phyloP scores from a whole-genome alignment of 768 basidiomycete species.

The Sarcomyxa edulis region DNA sequence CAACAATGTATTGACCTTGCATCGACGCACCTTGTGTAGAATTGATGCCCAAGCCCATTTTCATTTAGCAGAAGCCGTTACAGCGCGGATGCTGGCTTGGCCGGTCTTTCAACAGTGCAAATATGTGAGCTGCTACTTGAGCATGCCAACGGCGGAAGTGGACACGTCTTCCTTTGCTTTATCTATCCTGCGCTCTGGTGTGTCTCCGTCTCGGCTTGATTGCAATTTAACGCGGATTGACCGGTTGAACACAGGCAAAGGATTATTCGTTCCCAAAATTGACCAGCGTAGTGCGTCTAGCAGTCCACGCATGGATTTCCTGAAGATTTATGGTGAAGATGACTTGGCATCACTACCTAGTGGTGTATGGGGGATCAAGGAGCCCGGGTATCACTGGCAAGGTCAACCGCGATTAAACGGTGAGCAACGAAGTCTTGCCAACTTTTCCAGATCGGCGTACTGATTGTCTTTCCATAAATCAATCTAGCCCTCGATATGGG shows the following conservation, averaged over 20 bases:
- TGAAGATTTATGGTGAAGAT: conserved; percentile 51
- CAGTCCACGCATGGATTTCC: conserved; percentile 56
- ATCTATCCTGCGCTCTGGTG: conserved; percentile 52
- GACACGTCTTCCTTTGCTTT: conserved; percentile 50
- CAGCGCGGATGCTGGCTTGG: conserved; percentile 40
- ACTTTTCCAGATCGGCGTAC: conserved; percentile 2
- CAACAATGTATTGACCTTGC: conserved; percentile 57
- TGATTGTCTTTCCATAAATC: conserved; percentile 5
- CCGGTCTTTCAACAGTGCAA: conserved; percentile 45
- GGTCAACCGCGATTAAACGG: conserved; percentile 45
- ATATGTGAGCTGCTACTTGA: conserved; percentile 70
- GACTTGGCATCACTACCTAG: conserved; percentile 54
- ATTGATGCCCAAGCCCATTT: neutral
- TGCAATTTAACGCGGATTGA: too few relatives aligned
- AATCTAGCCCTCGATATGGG: conserved; percentile 28
- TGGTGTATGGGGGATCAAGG: conserved; percentile 74
- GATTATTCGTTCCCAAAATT: conserved; percentile 67
- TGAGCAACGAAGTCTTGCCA: too few relatives aligned
- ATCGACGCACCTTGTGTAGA: neutral
- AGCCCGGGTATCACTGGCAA: conserved; percentile 46
- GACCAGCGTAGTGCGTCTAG: conserved; percentile 28
- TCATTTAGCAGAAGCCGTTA: conserved; percentile 39
- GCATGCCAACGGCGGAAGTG: conserved; percentile 71
- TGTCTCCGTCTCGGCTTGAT: neutral
- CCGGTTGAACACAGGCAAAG: conserved; percentile 61